These are phyloP conservation scores for Carallia pectinifolia DNA, from an alignment of 345 rosid genomes.

Conservation along the genomic window DNA sequence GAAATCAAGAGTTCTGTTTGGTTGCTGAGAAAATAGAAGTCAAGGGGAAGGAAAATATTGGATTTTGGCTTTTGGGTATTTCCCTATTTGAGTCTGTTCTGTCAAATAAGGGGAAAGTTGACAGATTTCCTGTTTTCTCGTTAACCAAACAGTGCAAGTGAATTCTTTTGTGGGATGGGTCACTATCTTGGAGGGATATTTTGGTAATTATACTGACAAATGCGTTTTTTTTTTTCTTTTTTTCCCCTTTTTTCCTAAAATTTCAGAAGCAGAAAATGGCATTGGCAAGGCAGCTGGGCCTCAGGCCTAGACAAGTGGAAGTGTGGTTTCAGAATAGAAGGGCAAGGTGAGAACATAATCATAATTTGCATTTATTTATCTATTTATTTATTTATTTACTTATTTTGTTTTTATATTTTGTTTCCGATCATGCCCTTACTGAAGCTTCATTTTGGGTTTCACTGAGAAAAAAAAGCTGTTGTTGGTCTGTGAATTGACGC, in stretches of 20 bases:
- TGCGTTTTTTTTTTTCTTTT: not conserved
- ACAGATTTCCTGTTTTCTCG: constrained; percentile 12
- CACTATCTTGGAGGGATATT: not conserved
- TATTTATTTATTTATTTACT: not conserved
- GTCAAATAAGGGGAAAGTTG: not conserved
- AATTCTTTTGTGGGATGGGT: not conserved
- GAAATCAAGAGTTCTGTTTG: constrained; percentile 4
- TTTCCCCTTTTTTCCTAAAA: not conserved
- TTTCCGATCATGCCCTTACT: not conserved
- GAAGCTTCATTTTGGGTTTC: not conserved
- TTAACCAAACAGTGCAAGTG: constrained; percentile 10
- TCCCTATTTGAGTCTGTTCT: not conserved
- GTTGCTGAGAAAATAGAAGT: constrained; percentile 26
- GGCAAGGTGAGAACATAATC: constrained; percentile 32
- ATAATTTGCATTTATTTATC: constrained; percentile 11
- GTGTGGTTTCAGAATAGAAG: constrained; percentile 43
- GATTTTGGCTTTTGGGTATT: not conserved
- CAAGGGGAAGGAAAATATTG: constrained; percentile 48
- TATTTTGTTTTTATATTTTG: not conserved
- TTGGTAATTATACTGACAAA: constrained; percentile 12
- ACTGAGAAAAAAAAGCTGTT: not conserved
- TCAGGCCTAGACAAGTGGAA: constrained; percentile 34
- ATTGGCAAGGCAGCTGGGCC: constrained; percentile 51
- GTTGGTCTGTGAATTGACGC: not conserved
- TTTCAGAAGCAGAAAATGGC: constrained; percentile 89